phyloP scores from a whole-genome alignment of 1,139 yeast genomes.

The Yamadazyma siamensis region DNA sequence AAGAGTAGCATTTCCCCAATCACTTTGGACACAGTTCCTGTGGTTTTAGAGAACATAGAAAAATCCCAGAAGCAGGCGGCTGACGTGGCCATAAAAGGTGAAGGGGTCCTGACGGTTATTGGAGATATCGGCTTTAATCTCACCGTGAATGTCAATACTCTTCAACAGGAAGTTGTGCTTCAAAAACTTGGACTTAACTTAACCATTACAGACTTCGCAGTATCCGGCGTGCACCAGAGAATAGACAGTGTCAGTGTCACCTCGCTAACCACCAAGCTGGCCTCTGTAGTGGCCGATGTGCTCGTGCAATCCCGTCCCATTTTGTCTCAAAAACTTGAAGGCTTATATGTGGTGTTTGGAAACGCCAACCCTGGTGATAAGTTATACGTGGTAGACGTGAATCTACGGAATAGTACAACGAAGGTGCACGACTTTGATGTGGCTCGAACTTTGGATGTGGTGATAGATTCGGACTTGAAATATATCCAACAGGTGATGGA shows the following conservation, averaged over 20 bases:
- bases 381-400: constrained; percentile 4
- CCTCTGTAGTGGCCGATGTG: too few species aligned
- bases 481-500: too few species aligned
- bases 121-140: too few species aligned
- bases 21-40: constrained; percentile 12
- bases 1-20: constrained; percentile 22
- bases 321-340: constrained; percentile 3
- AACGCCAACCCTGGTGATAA: constrained; percentile 2
- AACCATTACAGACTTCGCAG: constrained; percentile 6
- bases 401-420: constrained; percentile 4
- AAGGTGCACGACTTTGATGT: constrained; percentile 8
- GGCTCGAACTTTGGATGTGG: constrained; percentile 6
- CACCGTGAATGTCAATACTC: constrained; percentile 11
- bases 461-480: too few species aligned
- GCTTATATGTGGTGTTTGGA: constrained; percentile 4
- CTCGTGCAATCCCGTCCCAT: too few species aligned
- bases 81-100: too few species aligned
- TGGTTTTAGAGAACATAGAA: too few species aligned
- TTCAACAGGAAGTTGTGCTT: constrained; percentile 15
- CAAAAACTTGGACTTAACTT: constrained; percentile 12
- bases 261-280: too few species aligned
- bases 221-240: constrained; percentile 3
- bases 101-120: too few species aligned
- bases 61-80: too few species aligned
- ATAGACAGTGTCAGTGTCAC: too few species aligned